These are phyloP conservation scores for Lobosporangium transversale DNA, from an alignment of 192 early-diverging fungal species.

Conservation along the genomic window DNA sequence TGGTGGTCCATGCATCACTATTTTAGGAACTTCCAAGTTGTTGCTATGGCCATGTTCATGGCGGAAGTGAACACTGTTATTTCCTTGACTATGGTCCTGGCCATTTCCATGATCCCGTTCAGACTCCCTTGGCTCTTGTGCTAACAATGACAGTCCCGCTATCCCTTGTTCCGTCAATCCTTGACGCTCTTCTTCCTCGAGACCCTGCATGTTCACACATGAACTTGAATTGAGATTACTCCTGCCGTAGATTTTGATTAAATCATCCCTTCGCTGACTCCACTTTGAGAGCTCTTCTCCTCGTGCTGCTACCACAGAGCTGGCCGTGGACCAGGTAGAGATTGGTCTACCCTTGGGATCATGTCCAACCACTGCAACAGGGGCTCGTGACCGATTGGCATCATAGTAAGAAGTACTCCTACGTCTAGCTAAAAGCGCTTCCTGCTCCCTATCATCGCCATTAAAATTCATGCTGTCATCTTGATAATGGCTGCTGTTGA, in stretches of 20 bases:
- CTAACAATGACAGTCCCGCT: no score
- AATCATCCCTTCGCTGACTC: constrained; percentile 40
- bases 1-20: no score
- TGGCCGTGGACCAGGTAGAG: constrained; percentile 49
- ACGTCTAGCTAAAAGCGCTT: constrained; percentile 32
- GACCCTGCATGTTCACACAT: not conserved
- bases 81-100: not conserved
- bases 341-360: constrained; percentile 44
- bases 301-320: constrained; percentile 38
- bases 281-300: constrained; percentile 44
- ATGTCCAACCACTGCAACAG: constrained; percentile 36
- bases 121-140: not conserved
- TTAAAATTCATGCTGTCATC: not conserved
- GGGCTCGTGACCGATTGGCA: constrained; percentile 42
- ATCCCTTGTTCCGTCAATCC: no score
- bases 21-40: no score
- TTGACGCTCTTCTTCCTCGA: constrained; percentile 19
- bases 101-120: not conserved
- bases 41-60: no score
- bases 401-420: constrained; percentile 45
- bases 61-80: not conserved
- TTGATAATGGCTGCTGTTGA: not conserved
- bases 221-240: constrained; percentile 21
- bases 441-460: constrained; percentile 14
- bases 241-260: constrained; percentile 45